These are phyloP conservation scores for Aspergillus taichungensis DNA, from an alignment of 495 filamentous ascomycete species.

Conservation along the genomic window DNA sequence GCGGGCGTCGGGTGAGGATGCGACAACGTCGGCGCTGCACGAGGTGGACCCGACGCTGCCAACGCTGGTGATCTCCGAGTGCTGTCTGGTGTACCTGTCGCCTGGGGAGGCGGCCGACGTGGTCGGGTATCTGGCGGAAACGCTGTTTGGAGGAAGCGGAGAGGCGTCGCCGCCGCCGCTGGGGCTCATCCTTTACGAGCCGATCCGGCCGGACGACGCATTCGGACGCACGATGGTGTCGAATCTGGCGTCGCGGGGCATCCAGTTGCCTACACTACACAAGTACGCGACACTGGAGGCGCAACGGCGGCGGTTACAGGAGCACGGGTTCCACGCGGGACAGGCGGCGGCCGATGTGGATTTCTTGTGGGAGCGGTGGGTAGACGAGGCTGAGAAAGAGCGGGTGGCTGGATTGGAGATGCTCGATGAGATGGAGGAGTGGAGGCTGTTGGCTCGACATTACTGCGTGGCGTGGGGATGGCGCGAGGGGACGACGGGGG, in stretches of 20 bases:
- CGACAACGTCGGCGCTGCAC: constrained; percentile 17
- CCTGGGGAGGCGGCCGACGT: constrained; percentile 51
- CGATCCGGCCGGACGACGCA: constrained; percentile 68
- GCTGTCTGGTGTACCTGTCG: constrained; percentile 83
- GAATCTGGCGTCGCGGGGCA: constrained; percentile 78
- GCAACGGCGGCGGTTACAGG: constrained; percentile 55
- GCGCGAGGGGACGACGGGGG: constrained; percentile 35
- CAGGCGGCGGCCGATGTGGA: constrained; percentile 59
- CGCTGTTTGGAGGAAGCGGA: constrained; percentile 31
- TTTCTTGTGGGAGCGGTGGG: constrained; percentile 68
- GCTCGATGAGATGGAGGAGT: constrained; percentile 94
- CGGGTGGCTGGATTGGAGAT: constrained; percentile 73
- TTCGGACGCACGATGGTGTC: constrained; percentile 87
- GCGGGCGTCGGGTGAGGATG: not conserved
- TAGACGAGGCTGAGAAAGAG: constrained; percentile 63
- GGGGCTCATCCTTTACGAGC: constrained; percentile 78
- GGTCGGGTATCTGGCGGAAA: constrained; percentile 55
- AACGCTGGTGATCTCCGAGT: constrained; percentile 84
- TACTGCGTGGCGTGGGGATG: constrained; percentile 88
- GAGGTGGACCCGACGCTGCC: constrained; percentile 50
- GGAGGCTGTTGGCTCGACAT: constrained; percentile 77
- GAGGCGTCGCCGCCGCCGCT: constrained; percentile 27
- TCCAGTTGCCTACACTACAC: constrained; percentile 73
- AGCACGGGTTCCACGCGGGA: constrained; percentile 49
- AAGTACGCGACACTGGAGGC: constrained; percentile 55